Base-by-base conservation (phyloP, 169 alveolate species). In the Cryptosporidium tyzzeri region DNA sequence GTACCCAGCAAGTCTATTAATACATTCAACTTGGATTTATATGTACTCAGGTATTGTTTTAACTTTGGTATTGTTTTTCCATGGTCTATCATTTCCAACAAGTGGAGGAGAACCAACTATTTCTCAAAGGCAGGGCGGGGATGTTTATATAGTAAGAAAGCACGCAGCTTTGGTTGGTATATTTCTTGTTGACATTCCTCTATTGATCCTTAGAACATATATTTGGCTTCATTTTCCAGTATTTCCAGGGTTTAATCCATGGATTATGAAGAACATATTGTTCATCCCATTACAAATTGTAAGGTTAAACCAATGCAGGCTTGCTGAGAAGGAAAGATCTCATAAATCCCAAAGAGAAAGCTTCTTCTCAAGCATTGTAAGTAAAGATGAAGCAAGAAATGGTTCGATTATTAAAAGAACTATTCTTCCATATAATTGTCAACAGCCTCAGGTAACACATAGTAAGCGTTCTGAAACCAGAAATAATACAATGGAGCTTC, bases 151-250 rank as follows among this genome's bases (percentile, higher is more conserved):
- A 58, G 92, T 70, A 45, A 65, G 94, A 33, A 92, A 92, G 68
- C 94, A 92, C 39, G 94, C 94, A 16, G 94, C 94, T 16, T 55
- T 92, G 53, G 93, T 92, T 33, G 94, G 94, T 9, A 70, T 92
- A 70, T 92, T 86, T 75, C 45, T 92, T 14, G 93, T 92, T 45
- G 94, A 92, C 33, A 55, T 92, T 50, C 94, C 94, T 48, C 70
- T 92, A 26, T 75, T 84, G 8, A 58, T 70, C 12, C 68, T 92
- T 23, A 29, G 94, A 62, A 80, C 70, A 67, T 84, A 85, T 75
- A 73, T 91, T 33, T 92, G 94, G 94, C 86, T 86, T 35, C 80
- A 84, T 84, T 92, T 71, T 23, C 93, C 94, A 5, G 85, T 91
- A 26, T 21, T 87, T 39, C 84, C 94, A 39, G 94, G 94, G n/a